Percentiles rank a stretch among this genome's conserved stretches.
These are phyloP conservation scores for Knoxdaviesia proteae DNA, from an alignment of 2,329 filamentous ascomycete species.

Conservation along the genomic window DNA sequence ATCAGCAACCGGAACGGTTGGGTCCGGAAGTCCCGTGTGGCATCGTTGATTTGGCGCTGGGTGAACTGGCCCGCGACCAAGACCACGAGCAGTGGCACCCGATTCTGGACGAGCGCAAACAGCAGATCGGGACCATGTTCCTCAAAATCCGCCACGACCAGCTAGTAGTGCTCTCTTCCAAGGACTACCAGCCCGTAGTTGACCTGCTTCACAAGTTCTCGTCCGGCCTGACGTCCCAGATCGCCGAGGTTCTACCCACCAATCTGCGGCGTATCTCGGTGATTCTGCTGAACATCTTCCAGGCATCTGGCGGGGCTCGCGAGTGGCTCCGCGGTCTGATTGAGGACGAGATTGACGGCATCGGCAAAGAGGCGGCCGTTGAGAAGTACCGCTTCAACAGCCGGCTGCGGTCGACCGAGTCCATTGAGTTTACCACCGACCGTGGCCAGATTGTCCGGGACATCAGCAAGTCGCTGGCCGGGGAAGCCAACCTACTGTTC, in stretches of 20 bases:
- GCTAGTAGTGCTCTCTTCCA: constrained; percentile 66
- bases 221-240: constrained; percentile 64
- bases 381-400: constrained; percentile 54
- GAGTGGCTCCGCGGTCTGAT: constrained; percentile 89
- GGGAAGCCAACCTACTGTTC: constrained; percentile 88
- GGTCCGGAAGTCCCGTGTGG: constrained; percentile 37
- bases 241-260: constrained; percentile 57
- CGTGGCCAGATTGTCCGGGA: constrained; percentile 55
- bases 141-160: constrained; percentile 73
- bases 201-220: constrained; percentile 71
- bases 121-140: constrained; percentile 63
- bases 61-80: constrained; percentile 55
- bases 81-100: constrained; percentile 80
- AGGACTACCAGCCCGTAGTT: constrained; percentile 67
- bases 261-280: constrained; percentile 68
- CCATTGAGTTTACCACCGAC: constrained; percentile 38
- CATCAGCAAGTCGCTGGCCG: constrained; percentile 56
- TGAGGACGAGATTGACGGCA: constrained; percentile 91
- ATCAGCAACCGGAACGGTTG: constrained; percentile 11
- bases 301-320: constrained; percentile 63
- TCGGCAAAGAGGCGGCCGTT: constrained; percentile 59
- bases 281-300: constrained; percentile 80
- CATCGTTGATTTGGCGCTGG: constrained; percentile 62
- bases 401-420: constrained; percentile 51
- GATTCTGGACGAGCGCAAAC: constrained; percentile 54